phyloP scores from a whole-genome alignment of 2,329 filamentous ascomycete genomes.

The Monosporascus sp. region DNA sequence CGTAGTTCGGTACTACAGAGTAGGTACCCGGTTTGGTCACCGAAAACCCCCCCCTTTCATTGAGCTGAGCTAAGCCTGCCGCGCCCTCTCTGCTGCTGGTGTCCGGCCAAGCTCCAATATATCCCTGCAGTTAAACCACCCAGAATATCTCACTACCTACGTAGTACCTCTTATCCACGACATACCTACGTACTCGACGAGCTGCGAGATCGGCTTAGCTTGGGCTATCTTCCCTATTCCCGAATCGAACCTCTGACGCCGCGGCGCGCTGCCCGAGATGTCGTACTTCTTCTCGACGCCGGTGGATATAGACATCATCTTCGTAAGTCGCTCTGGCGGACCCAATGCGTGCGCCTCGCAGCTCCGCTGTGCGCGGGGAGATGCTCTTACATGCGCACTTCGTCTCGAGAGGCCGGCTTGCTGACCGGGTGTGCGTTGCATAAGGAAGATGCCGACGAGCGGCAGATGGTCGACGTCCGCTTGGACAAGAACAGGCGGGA shows the following conservation, averaged over 20 bases:
- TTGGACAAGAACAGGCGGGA: slow-evolving; percentile 97
- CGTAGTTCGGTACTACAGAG: too few relatives aligned
- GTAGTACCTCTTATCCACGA: background rate
- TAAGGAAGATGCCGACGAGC: slow-evolving; percentile 79
- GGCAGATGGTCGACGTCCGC: slow-evolving; percentile 94
- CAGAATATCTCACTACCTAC: background rate
- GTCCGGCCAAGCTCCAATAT: background rate
- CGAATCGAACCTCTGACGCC: background rate
- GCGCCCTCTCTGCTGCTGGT: too few relatives aligned
- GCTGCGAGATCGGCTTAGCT: background rate
- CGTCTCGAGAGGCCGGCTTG: background rate
- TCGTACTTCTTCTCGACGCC: slow-evolving; percentile 98
- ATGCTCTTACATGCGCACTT: background rate
- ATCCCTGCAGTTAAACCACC: background rate
- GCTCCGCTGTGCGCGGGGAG: background rate
- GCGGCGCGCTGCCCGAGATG: slow-evolving; percentile 47
- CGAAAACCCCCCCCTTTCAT: too few relatives aligned
- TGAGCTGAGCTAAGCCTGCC: too few relatives aligned
- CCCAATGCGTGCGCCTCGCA: background rate
- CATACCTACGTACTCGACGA: background rate
- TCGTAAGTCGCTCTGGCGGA: slow-evolving; percentile 32
- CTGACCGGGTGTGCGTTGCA: background rate
- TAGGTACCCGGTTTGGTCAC: too few relatives aligned
- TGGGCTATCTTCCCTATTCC: background rate
- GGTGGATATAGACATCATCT: slow-evolving; percentile 97